phyloP scores from a whole-genome alignment of 1,284 basidiomycete species.

The Ustilago loliicola region DNA sequence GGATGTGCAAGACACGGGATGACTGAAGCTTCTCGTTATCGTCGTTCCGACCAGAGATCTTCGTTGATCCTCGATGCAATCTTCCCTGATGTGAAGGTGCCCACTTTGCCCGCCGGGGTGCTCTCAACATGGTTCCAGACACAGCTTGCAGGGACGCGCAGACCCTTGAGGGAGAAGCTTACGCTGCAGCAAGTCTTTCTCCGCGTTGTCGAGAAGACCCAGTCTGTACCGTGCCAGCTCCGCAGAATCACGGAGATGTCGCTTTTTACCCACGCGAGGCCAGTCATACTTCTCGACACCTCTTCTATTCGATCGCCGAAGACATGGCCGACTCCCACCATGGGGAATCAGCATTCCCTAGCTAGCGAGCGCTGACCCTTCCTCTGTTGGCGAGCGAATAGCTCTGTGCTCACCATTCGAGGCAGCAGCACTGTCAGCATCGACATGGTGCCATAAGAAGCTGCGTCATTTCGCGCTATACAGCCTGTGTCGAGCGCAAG shows the following conservation, averaged over 20 bases:
- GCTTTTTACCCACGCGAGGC: background rate
- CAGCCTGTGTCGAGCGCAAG: background rate
- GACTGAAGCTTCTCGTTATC: background rate
- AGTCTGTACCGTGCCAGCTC: background rate
- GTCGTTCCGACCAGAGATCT: background rate
- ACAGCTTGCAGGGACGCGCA: background rate
- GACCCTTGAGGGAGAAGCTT: background rate
- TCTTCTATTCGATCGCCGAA: background rate
- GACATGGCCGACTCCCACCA: background rate
- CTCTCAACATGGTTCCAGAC: background rate
- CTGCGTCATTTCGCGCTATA: background rate
- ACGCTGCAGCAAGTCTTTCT: background rate
- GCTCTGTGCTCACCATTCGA: background rate
- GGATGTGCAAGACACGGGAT: background rate
- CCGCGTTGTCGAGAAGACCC: background rate
- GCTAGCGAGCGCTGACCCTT: background rate
- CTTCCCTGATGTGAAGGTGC: too few relatives aligned
- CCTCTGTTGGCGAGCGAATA: background rate
- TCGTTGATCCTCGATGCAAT: background rate
- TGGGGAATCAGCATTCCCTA: background rate
- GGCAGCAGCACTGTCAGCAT: background rate
- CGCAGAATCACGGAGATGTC: background rate
- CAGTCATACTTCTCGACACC: slow-evolving; percentile 2
- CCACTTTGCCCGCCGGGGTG: too few relatives aligned
- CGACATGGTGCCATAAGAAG: background rate